These are phyloP conservation scores for Blakeslea trispora DNA, from an alignment of 371 early-diverging fungal species.

Conservation along the genomic window DNA sequence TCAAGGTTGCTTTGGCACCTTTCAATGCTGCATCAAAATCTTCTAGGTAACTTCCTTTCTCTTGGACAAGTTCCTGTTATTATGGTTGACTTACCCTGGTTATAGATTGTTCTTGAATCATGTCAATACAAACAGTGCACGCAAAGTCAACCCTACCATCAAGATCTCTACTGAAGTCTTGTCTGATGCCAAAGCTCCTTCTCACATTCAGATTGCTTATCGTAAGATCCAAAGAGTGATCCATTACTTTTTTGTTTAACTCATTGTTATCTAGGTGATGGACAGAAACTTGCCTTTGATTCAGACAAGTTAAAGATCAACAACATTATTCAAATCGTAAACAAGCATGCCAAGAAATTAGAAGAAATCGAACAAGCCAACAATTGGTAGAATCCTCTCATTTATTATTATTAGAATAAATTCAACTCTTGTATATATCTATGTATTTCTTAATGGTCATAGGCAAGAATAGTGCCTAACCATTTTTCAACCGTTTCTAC, in stretches of 20 bases:
- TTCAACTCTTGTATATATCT: slow-evolving; percentile 9
- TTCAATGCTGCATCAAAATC: slow-evolving; percentile 49
- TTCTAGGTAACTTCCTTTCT: slow-evolving; percentile 34
- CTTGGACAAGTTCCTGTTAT: too few relatives aligned
- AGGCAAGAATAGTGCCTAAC: slow-evolving; percentile 83
- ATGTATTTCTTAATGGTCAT: slow-evolving; percentile 52
- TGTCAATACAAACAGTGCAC: slow-evolving; percentile 53
- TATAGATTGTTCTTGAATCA: slow-evolving; percentile 61
- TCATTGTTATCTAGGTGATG: slow-evolving; percentile 46
- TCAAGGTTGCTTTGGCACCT: slow-evolving; percentile 52
- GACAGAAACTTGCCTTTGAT: slow-evolving; percentile 54
- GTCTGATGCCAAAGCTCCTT: slow-evolving; percentile 49
- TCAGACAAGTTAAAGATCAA: slow-evolving; percentile 57
- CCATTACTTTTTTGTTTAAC: background rate
- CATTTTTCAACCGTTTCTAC: slow-evolving; percentile 81
- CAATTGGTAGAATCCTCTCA: slow-evolving; percentile 34
- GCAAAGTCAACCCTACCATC: slow-evolving; percentile 55
- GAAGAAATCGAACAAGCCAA: slow-evolving; percentile 64
- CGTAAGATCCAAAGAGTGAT: slow-evolving; percentile 48
- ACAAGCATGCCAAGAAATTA: slow-evolving; percentile 61
- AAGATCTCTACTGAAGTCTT: slow-evolving; percentile 55
- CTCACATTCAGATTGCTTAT: slow-evolving; percentile 53
- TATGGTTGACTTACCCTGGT: background rate
- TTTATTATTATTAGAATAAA: background rate
- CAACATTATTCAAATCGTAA: slow-evolving; percentile 53